Base-by-base conservation (phyloP, 2,329 filamentous ascomycete genomes). In the Pyricularia sp. region DNA sequence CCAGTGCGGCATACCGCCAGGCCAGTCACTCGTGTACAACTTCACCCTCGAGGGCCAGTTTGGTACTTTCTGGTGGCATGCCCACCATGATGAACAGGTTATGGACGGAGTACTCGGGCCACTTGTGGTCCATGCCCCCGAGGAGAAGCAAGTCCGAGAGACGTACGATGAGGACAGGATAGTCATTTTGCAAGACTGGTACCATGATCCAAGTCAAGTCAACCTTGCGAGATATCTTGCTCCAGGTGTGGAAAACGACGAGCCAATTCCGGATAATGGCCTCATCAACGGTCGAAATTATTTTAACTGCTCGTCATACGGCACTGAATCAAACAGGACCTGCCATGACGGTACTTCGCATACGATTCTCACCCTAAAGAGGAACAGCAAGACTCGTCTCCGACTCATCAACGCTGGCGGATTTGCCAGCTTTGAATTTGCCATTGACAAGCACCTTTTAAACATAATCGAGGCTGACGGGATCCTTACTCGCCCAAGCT, bases 141-240 rank as follows among this genome's bases (percentile, higher is more conserved):
- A 83, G 2, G 78, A 80, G 66, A 80, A 75, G 63, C 80, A 79
- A 70, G 72, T 76, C 22, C 79, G 80, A 62, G 73, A 82, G 49
- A 60, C 68, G 12, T 79, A 82, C 40, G 72, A 76, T 31, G 81
- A 79, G 57, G 88, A 91, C 67, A 75, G 86, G 35, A 78, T 88
- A 0, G 71, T 91, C 22, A 88, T 88, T 67, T 75, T 91, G n/a
- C 86, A 85, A 22, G 88, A 91, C 69, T 88, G 88, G 78, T 91
- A 91, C 66, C 87, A 91, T 69, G 83, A 87, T 62, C 72, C 78
- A 10, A 81, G 79, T 1, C 76, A 75, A 0, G 75, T 64, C 33
- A 55, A 77, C 53, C 75, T 86, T 0, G 71, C 85, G 3, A 79
- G 80, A 22, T 86, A 87, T 66, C 79, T 88, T 55, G 79, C 72